phyloP scores from a whole-genome alignment of 2,329 filamentous ascomycete genomes.

The Talaromyces marneffei region DNA sequence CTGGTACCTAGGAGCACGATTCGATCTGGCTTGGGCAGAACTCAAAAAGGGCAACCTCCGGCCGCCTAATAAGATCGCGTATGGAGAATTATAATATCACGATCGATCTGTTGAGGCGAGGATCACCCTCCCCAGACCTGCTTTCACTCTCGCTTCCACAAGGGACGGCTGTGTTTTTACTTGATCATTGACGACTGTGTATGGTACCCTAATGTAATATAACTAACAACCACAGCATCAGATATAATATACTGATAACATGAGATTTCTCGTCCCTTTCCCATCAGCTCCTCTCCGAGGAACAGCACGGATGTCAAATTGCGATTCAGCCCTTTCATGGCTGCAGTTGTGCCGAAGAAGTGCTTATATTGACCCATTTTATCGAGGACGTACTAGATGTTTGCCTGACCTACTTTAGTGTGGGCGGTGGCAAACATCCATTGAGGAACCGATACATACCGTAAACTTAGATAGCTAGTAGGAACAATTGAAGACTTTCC shows the following conservation, averaged over 20 bases:
- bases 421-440: constrained; percentile 38
- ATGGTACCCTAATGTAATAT: constrained; percentile 26
- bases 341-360: constrained; percentile 98
- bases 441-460: constrained; percentile 41
- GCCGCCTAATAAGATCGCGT: constrained; percentile 31
- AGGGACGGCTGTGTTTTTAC: background rate
- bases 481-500: background rate
- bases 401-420: constrained; percentile 28
- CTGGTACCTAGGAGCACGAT: constrained; percentile 74
- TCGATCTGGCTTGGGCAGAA: constrained; percentile 63
- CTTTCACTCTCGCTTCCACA: background rate
- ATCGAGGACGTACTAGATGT: constrained; percentile 42
- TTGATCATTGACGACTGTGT: constrained; percentile 22
- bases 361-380: constrained; percentile 67
- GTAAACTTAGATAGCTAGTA: background rate
- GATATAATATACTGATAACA: constrained; percentile 17
- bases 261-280: background rate
- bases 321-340: constrained; percentile 76
- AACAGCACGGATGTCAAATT: constrained; percentile 99
- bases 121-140: background rate
- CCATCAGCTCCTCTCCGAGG: background rate
- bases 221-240: constrained; percentile 18
- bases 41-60: constrained; percentile 47
- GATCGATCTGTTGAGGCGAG: background rate
- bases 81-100: constrained; percentile 38